Evolutionary conservation across 2,329 filamentous ascomycete species (phyloP), one percentile per base, ranked within the genome.

Genomic region (Penicillium thymicola): DNA sequence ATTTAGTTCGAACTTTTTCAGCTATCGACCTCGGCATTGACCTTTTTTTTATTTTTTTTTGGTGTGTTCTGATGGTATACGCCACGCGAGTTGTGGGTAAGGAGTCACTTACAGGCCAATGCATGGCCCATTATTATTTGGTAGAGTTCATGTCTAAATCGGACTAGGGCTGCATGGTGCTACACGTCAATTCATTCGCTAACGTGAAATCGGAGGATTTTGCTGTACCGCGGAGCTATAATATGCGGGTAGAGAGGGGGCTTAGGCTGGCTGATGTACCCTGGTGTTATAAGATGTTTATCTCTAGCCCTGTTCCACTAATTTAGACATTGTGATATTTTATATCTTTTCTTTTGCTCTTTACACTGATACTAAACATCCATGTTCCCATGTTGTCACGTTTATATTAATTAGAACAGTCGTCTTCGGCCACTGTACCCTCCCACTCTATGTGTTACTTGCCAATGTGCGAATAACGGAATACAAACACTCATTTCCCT

Each of bases 1-100:
- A 65, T 63, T 41, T 58, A 56, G 55, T 56, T 34, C n/a, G 51
- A 59, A 59, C 48, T 37, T 50, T 50, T 58, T 59, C 36, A 23
- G 4, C 6, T 4, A 11, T 36, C 23, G 1, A n/a, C 36, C 48
- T 52, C 42, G 34, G 41, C 27, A 41, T 21, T 11, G 18, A 14
- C 27, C 36, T 42, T 28, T 25, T n/a, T 14, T 7, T 1, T 9
- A 32, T 9, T 2, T 7, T 37, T 13, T 36, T 21, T 14, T n/a
- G 16, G 3, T 49, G 36, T n/a, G 4, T 34, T 30, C 21, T 13
- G 2, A 32, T 41, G 13, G 34, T 37, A 37, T 30, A 46, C 55
- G 51, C 57, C 58, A 59, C 51, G 53, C 59, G 54, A 60, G 42
- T 9, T 28, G 45, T 43, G 42, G 18, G n/a, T 13, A 40, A 42